These are phyloP conservation scores for Bathelium albidoporum DNA, from an alignment of 495 filamentous ascomycete genomes.

Conservation along the genomic window DNA sequence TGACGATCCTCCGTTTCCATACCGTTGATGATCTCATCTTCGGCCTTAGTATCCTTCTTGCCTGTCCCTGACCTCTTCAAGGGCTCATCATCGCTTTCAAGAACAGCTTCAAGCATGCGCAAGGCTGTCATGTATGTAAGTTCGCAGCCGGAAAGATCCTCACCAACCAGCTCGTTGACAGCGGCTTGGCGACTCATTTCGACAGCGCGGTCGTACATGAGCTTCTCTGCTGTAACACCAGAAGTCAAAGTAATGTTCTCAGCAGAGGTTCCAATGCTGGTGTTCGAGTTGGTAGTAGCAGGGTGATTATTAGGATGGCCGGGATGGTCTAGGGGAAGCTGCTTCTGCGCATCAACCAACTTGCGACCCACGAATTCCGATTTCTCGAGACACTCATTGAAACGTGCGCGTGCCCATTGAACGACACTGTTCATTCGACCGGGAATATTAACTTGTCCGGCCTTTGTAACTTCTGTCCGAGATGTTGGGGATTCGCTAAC, in stretches of 20 bases:
- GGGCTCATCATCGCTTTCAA: conserved; percentile 71
- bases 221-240: conserved; percentile 84
- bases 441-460: conserved; percentile 46
- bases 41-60: conserved; percentile 22
- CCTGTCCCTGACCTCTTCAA: conserved; percentile 17
- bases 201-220: conserved; percentile 95
- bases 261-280: conserved; percentile 42
- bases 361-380: conserved; percentile 82
- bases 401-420: conserved; percentile 85
- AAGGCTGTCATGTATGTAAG: conserved; percentile 89
- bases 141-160: conserved; percentile 81
- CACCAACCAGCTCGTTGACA: conserved; percentile 86
- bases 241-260: conserved; percentile 57
- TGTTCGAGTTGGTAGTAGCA: conserved; percentile 35
- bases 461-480: conserved; percentile 25
- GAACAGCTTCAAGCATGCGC: conserved; percentile 82
- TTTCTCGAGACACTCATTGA: conserved; percentile 95
- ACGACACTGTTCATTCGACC: conserved; percentile 79
- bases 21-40: conserved; percentile 29
- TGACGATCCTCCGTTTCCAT: conserved; percentile 33
- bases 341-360: conserved; percentile 75
- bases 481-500: conserved; percentile 36
- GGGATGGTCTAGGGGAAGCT: conserved; percentile 73
- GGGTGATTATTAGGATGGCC: conserved; percentile 72
- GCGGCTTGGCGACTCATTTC: conserved; percentile 94